A percentile compares a stretch with the other conserved stretches of the same genome.
These are phyloP conservation scores for Mortierella sp. DNA, from an alignment of 371 early-diverging fungal species.

Conservation along the genomic window DNA sequence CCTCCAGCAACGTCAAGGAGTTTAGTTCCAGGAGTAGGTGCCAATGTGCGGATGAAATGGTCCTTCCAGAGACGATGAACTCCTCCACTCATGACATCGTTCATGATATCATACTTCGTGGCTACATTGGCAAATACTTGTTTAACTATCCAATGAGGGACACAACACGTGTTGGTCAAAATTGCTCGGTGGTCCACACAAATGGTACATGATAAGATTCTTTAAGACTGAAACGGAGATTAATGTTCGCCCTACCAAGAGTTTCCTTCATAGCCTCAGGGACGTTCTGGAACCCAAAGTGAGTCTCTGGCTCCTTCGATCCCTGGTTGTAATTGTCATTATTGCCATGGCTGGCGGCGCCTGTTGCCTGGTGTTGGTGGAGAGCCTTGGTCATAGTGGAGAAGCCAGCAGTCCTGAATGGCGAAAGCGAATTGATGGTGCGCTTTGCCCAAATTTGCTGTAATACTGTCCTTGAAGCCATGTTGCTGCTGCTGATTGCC, in stretches of 20 bases:
- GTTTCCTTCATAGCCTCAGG: slow-evolving; percentile 87
- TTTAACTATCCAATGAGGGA: slow-evolving; percentile 67
- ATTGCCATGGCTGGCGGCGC: slow-evolving; percentile 1
- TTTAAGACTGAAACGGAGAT: slow-evolving; percentile 9
- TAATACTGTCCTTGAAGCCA: slow-evolving; percentile 49
- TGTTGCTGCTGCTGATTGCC: background rate
- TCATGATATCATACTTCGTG: slow-evolving; percentile 95
- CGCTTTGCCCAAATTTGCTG: slow-evolving; percentile 30
- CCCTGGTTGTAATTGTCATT: slow-evolving; percentile 10
- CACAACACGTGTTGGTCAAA: background rate
- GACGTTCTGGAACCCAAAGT: slow-evolving; percentile 94
- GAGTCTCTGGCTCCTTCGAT: slow-evolving; percentile 64
- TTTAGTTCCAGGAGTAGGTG: slow-evolving; percentile 87
- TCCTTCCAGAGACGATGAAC: slow-evolving; percentile 97
- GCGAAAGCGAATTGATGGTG: slow-evolving; percentile 12
- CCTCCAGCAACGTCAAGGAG: slow-evolving; percentile 98
- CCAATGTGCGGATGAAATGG: slow-evolving; percentile 86
- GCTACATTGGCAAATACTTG: slow-evolving; percentile 95
- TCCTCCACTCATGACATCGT: slow-evolving; percentile 96
- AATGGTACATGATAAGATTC: background rate
- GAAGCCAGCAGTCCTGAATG: slow-evolving; percentile 38
- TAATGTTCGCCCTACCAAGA: slow-evolving; percentile 65
- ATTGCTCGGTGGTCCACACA: background rate
- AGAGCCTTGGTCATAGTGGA: slow-evolving; percentile 49
- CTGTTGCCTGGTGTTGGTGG: slow-evolving; percentile 28